Conservation (phyloP, 2,329 filamentous ascomycete genomes). For the Leptographium wingfieldii region DNA sequence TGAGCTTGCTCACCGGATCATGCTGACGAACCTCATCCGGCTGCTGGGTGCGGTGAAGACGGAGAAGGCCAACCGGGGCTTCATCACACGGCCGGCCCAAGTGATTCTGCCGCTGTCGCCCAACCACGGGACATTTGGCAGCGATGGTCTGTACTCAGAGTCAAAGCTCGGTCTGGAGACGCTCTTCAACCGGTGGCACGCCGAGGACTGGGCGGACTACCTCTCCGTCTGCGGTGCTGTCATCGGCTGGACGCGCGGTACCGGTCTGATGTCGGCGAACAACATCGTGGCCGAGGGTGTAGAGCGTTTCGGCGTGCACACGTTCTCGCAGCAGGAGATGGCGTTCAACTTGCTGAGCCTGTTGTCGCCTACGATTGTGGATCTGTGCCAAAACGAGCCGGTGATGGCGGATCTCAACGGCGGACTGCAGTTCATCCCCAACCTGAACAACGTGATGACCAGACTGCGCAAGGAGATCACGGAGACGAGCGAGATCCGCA, state of each 20-base stretch:
- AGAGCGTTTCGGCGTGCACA: slow-evolving; percentile 91
- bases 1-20: slow-evolving; percentile 94
- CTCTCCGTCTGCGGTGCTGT: slow-evolving; percentile 96
- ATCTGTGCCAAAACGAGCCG: slow-evolving; percentile 89
- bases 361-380: slow-evolving; percentile 87
- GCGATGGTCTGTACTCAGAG: slow-evolving; percentile 89
- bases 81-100: slow-evolving; percentile 91
- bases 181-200: slow-evolving; percentile 96
- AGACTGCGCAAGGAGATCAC: slow-evolving; percentile 88
- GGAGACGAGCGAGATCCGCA: slow-evolving; percentile 86
- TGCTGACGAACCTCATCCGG: slow-evolving; percentile 93
- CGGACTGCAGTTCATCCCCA: slow-evolving; percentile 91
- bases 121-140: slow-evolving; percentile 97
- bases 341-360: slow-evolving; percentile 95
- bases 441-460: slow-evolving; percentile 89
- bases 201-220: slow-evolving; percentile 93
- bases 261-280: slow-evolving; percentile 53
- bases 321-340: slow-evolving; percentile 99
- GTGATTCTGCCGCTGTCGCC: slow-evolving; percentile 92
- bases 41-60: slow-evolving; percentile 83
- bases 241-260: slow-evolving; percentile 98
- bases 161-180: slow-evolving; percentile 96
- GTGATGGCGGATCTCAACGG: slow-evolving; percentile 97
- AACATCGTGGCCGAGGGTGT: slow-evolving; percentile 92
- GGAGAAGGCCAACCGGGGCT: slow-evolving; percentile 76